Evolutionary conservation across 2,329 filamentous ascomycete genomes (phyloP).

Genomic region (Aspergillus hortae): DNA sequence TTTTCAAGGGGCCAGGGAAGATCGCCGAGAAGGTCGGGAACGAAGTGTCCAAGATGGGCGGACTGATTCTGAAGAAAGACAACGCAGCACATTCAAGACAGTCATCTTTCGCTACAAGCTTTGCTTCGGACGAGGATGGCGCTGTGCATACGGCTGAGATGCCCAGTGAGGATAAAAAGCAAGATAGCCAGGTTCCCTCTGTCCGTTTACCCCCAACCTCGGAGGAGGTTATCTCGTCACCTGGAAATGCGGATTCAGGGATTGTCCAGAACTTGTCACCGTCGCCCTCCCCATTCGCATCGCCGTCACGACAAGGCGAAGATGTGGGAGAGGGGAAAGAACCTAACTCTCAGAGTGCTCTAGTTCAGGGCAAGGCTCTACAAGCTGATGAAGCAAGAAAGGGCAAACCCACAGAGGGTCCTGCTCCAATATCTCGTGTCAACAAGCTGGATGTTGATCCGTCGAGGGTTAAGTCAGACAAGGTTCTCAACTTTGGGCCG

Average conservation of each 20-base stretch:
- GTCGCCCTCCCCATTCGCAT: conserved; percentile 52
- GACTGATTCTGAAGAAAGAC: conserved; percentile 59
- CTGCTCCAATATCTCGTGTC: conserved; percentile 8
- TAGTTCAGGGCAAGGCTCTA: conserved; percentile 8
- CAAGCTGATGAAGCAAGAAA: conserved; percentile 11
- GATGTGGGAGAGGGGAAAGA: conserved; percentile 25
- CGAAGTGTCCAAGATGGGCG: conserved; percentile 60
- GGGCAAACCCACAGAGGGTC: conserved; percentile 9
- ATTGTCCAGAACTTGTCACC: conserved; percentile 39
- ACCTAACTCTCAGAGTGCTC: conserved; percentile 14
- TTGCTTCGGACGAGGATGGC: conserved; percentile 44
- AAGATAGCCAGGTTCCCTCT: conserved; percentile 24
- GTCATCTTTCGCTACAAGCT: conserved; percentile 43
- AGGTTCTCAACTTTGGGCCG: conserved; percentile 30
- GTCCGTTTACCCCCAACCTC: conserved; percentile 32
- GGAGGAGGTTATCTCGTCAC: conserved; percentile 31
- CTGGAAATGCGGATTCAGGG: conserved; percentile 32
- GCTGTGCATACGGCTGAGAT: conserved; percentile 45
- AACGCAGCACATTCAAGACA: conserved; percentile 39
- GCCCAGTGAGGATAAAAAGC: conserved; percentile 26
- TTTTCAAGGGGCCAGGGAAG: conserved; percentile 69
- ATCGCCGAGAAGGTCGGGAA: conserved; percentile 70
- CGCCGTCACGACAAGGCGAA: conserved; percentile 41
- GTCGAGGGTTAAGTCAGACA: conserved; percentile 13
- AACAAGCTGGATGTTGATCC: conserved; percentile 8